Percentiles rank a stretch among this genome's conserved stretches.
Conservation (phyloP, 768 basidiomycete genomes). For the Naematelia aurantialba region DNA sequence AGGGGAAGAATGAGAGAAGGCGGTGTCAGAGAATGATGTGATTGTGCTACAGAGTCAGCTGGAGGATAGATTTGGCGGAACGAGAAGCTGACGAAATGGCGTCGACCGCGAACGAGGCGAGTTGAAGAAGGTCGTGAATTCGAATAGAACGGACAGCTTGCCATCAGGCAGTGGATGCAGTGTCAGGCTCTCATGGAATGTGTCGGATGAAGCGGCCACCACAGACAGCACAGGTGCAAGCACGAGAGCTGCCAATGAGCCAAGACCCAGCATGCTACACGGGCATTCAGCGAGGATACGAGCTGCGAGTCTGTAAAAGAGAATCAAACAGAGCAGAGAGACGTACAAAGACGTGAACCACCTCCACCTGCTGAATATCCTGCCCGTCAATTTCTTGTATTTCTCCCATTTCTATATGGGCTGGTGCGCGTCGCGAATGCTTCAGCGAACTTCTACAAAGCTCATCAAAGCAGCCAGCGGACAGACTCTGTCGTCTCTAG, state of each 20-base stretch:
- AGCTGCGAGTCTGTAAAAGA: too few species aligned
- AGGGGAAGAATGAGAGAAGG: constrained; percentile 81
- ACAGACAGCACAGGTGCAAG: constrained; percentile 3
- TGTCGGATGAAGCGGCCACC: constrained; percentile 4
- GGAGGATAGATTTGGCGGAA: not conserved
- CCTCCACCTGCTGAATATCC: too few species aligned
- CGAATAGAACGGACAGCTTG: constrained; percentile 72
- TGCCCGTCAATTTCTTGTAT: too few species aligned
- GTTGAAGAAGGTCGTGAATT: constrained; percentile 61
- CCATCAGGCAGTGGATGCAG: constrained; percentile 72
- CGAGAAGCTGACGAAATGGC: constrained; percentile 57
- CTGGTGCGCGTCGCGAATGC: too few species aligned
- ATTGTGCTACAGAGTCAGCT: constrained; percentile 8
- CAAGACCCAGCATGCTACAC: not conserved
- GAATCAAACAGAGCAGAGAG: too few species aligned
- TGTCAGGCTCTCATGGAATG: constrained; percentile 57
- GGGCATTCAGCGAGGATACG: too few species aligned
- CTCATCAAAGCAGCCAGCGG: too few species aligned
- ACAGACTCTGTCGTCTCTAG: too few species aligned
- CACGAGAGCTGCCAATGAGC: not conserved
- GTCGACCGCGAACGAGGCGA: constrained; percentile 37
- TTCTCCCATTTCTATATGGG: too few species aligned
- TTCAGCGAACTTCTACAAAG: too few species aligned
- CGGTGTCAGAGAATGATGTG: constrained; percentile 79
- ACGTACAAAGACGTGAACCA: too few species aligned